Conservation (phyloP, 169 alveolate genomes). For the Sarcocystis neurona region DNA sequence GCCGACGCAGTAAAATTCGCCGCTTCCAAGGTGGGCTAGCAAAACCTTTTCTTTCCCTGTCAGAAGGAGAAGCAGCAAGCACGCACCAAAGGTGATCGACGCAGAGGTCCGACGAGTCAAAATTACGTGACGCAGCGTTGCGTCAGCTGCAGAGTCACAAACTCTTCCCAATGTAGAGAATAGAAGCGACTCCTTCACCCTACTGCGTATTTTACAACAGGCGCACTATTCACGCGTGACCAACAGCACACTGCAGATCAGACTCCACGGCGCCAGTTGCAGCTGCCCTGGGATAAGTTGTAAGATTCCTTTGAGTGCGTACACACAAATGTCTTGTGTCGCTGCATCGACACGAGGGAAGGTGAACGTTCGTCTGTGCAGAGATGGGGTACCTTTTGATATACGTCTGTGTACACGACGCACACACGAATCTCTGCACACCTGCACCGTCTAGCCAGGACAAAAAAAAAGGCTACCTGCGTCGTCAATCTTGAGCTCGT, state of each 20-base stretch:
- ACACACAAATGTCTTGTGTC: too few species aligned
- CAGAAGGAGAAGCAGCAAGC: not conserved
- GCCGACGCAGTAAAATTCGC: constrained; percentile 62
- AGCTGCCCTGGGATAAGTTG: too few species aligned
- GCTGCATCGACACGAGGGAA: too few species aligned
- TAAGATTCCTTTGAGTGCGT: too few species aligned
- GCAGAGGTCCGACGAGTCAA: not conserved
- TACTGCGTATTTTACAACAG: not conserved
- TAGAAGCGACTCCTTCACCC: constrained; percentile 19
- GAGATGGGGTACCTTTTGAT: too few species aligned
- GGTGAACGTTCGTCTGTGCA: too few species aligned
- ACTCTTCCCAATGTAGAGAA: not conserved
- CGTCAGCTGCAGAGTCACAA: constrained; percentile 32
- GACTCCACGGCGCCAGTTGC: too few species aligned
- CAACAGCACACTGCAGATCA: not conserved
- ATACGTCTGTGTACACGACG: too few species aligned
- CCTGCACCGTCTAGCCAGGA: too few species aligned
- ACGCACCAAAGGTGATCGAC: not conserved
- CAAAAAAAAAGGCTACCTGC: too few species aligned
- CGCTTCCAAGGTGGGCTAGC: constrained; percentile 43
- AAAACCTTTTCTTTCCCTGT: constrained; percentile 64
- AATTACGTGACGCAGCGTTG: not conserved
- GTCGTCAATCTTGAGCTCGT: constrained; percentile 51
- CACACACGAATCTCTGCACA: too few species aligned
- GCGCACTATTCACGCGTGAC: not conserved